Evolutionary conservation across 2,329 filamentous ascomycete genomes (phyloP).

Genomic region (Fusarium anguioides): DNA sequence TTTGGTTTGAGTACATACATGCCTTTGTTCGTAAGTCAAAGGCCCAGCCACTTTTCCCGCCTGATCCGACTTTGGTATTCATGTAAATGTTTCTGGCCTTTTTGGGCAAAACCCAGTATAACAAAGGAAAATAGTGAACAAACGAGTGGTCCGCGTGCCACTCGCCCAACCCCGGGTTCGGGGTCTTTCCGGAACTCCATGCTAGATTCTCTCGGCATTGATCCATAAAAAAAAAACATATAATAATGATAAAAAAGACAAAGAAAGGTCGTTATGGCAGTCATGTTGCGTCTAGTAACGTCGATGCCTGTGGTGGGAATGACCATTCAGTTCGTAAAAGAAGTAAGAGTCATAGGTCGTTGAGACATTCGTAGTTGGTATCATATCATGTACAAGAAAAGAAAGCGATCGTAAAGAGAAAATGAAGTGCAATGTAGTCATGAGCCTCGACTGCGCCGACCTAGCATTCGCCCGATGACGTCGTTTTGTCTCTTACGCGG

Average conservation of each 20-base stretch:
- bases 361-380: conserved; percentile 40
- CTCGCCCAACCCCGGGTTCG: conserved; percentile 7
- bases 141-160: conserved; percentile 8
- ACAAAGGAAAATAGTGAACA: conserved; percentile 31
- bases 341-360: conserved; percentile 23
- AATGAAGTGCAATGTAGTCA: background rate
- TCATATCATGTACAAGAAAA: conserved; percentile 34
- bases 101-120: background rate
- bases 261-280: conserved; percentile 4
- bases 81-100: conserved; percentile 1
- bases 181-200: conserved; percentile 30
- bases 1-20: conserved; percentile 11
- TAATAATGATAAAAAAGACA: no score
- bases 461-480: conserved; percentile 54
- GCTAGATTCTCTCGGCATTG: conserved; percentile 16
- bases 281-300: conserved; percentile 33
- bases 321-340: conserved; percentile 17
- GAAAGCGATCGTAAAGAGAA: conserved; percentile 2
- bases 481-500: conserved; percentile 49
- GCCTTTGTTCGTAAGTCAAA: conserved; percentile 17
- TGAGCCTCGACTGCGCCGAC: conserved; percentile 47
- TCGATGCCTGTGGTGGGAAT: conserved; percentile 16
- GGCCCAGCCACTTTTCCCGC: conserved; percentile 14
- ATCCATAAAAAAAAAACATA: background rate
- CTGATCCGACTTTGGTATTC: conserved; percentile 11